Evolutionary conservation across 768 basidiomycete species (phyloP).

Genomic region (Tulasnella sp.): DNA sequence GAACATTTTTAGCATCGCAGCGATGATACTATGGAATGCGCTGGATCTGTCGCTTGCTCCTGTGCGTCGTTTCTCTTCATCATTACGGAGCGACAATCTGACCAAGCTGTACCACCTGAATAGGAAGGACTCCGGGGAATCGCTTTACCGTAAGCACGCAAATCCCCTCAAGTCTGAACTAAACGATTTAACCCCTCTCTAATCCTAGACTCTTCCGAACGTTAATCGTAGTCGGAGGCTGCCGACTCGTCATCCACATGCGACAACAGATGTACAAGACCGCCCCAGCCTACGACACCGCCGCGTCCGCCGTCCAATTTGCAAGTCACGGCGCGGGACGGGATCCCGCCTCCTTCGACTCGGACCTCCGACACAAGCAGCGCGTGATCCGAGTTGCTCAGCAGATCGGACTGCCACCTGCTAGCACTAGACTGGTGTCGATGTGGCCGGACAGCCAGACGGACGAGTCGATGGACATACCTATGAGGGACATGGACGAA

Average conservation of each 20-base stretch:
- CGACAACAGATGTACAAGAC: background rate
- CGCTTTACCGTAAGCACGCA: background rate
- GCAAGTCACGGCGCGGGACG: background rate
- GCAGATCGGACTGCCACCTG: slow-evolving; percentile 1
- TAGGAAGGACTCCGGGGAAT: background rate
- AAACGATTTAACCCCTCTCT: background rate
- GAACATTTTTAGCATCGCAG: background rate
- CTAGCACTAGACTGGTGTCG: background rate
- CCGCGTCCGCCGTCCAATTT: background rate
- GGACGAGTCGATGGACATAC: background rate
- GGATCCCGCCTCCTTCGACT: background rate
- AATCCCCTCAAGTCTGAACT: background rate
- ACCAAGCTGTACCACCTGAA: background rate
- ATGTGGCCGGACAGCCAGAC: background rate
- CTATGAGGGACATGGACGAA: too few species aligned
- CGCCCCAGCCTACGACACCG: background rate
- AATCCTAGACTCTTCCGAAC: background rate
- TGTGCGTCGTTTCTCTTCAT: background rate
- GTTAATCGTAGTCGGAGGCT: background rate
- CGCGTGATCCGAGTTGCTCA: background rate
- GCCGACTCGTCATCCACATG: slow-evolving; percentile 8
- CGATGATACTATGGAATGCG: background rate
- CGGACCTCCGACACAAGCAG: background rate
- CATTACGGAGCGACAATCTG: background rate
- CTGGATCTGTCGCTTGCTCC: background rate